Conservation (phyloP, 1,139 yeast species). For the Candida buenavistaensis region DNA sequence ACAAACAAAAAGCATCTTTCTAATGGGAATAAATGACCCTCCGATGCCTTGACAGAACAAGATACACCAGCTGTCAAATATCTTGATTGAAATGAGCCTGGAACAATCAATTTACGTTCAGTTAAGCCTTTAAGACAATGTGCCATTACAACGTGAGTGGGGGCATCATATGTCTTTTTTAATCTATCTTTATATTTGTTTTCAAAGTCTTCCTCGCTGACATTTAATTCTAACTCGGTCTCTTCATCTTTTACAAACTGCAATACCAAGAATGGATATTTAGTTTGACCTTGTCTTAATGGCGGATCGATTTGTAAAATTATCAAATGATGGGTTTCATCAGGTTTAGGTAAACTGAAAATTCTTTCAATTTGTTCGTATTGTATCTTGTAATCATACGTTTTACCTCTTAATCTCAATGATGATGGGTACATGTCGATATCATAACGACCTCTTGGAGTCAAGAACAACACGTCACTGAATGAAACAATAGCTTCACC, state of each 20-base stretch:
- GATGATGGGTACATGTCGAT: slow-evolving; percentile 90
- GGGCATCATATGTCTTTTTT: slow-evolving; percentile 75
- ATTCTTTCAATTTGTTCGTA: slow-evolving; percentile 88
- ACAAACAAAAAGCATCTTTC: slow-evolving; percentile 90
- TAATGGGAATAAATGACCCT: slow-evolving; percentile 87
- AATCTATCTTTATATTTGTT: slow-evolving; percentile 74
- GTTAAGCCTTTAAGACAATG: slow-evolving; percentile 90
- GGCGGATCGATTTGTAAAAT: slow-evolving; percentile 96
- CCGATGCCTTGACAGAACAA: slow-evolving; percentile 93
- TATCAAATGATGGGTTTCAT: slow-evolving; percentile 85
- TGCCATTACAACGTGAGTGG: slow-evolving; percentile 82
- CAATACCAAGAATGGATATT: slow-evolving; percentile 88
- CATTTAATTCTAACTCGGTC: slow-evolving; percentile 83
- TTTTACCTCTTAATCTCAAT: slow-evolving; percentile 92
- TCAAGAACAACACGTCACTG: slow-evolving; percentile 85
- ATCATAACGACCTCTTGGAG: slow-evolving; percentile 98
- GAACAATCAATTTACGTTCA: slow-evolving; percentile 79
- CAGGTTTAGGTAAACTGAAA: slow-evolving; percentile 91
- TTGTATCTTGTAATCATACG: slow-evolving; percentile 94
- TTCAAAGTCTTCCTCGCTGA: slow-evolving; percentile 80
- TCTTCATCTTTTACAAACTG: slow-evolving; percentile 91
- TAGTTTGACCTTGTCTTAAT: slow-evolving; percentile 84
- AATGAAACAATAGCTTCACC: slow-evolving; percentile 98
- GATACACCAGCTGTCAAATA: slow-evolving; percentile 80
- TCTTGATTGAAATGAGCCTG: slow-evolving; percentile 79